Base-by-base conservation (phyloP, 2,329 filamentous ascomycete genomes). In the Endoconidiophora laricicola region DNA sequence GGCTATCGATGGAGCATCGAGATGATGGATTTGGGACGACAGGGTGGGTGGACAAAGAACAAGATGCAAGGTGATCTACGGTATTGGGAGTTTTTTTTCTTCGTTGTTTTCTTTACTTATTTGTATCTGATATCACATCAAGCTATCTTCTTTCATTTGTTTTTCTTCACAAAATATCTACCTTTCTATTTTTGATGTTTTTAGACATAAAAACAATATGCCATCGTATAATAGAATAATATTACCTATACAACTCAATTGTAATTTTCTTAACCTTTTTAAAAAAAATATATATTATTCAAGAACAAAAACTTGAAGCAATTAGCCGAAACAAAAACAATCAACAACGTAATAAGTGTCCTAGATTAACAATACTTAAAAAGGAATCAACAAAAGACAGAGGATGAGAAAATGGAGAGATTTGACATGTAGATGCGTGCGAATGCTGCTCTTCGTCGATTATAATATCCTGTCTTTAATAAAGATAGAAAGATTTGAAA, bases 1-100 rank as follows among this genome's bases (percentile, higher is more conserved):
- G 47, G 7, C 39, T 53, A 26, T 44, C 49, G n/a, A 47, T 38
- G 37, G 49, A 47, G 39, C 38, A 42, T 29, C 44, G 46, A 3
- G 49, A 52, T 10, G 43, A 41, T 10, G 50, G 38, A 38, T 41
- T 39, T 12, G 29, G 45, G 33, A 38, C 24, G 29, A 44, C 29
- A 16, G 38, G 39, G 44, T 44, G 42, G 42, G 23, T 46, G 16
- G 38, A 50, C n/a, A 36, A 45, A 29, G 40, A 39, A 9, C 20
- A 20, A 22, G 20, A 10, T 5, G 29, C 23, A 33, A 22, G 37
- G 18, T 24, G 20, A 29, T 20, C 22, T 36, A 29, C 39, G 24
- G 14, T 48, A 14, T 22, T 48, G n/a, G 9, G 1, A 18, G 6
- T 42, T 23, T 48, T 10, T 48, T 40, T 42, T 14, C 39, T 24